Conservation (phyloP, 176 grass and related monocot genomes). For the Raddia guianensis region DNA sequence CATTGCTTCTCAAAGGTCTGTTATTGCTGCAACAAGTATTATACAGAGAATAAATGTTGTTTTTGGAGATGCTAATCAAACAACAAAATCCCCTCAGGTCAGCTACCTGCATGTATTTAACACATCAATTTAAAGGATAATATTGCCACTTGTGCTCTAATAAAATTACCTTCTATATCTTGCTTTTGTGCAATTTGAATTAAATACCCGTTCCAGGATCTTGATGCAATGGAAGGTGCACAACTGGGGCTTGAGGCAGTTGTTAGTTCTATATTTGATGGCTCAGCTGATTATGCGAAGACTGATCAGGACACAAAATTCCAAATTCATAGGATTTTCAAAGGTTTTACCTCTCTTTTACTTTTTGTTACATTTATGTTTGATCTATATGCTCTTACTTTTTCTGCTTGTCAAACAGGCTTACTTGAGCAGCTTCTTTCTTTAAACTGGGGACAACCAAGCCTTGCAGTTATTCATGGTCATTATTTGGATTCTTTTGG, state of each 20-base stretch:
- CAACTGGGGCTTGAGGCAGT: constrained; percentile 84
- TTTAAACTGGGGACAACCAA: constrained; percentile 85
- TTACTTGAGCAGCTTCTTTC: constrained; percentile 91
- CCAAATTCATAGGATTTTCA: constrained; percentile 72
- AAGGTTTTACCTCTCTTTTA: constrained; percentile 54
- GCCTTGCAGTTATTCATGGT: constrained; percentile 71
- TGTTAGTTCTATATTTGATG: constrained; percentile 80
- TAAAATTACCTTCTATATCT: constrained; percentile 21
- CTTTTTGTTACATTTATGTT: constrained; percentile 35
- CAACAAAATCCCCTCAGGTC: constrained; percentile 76
- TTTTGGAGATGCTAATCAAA: constrained; percentile 60
- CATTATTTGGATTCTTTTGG: constrained; percentile 93
- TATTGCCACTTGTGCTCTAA: constrained; percentile 13
- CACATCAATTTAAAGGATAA: constrained; percentile 26
- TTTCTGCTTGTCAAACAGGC: constrained; percentile 60
- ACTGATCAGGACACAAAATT: constrained; percentile 60
- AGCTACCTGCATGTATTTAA: constrained; percentile 15
- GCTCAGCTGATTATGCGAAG: constrained; percentile 60
- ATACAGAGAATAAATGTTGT: constrained; percentile 76
- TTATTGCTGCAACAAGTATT: constrained; percentile 73
- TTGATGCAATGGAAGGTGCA: constrained; percentile 76
- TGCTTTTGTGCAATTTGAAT: constrained; percentile 26
- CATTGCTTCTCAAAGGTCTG: constrained; percentile 80
- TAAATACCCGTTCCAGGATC: constrained; percentile 58
- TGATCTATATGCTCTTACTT: constrained; percentile 32